These are phyloP conservation scores for Eucalyptus leucophloia DNA, from an alignment of 345 rosid genomes.

Conservation along the genomic window DNA sequence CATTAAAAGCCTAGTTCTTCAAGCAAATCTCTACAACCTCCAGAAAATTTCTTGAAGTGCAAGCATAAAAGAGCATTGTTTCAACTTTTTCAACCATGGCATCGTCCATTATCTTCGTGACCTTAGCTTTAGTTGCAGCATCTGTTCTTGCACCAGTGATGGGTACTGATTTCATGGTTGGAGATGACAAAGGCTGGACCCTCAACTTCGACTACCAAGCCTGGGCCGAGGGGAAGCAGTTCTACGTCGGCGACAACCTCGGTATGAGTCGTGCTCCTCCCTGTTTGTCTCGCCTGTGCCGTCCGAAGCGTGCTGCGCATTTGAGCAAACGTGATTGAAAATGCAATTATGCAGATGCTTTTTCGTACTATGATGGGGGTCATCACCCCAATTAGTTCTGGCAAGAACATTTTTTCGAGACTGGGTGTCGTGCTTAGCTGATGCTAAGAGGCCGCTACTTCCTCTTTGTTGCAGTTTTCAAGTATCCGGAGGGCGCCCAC, in stretches of 20 bases:
- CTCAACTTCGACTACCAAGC: slow-evolving; percentile 10
- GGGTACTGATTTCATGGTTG: slow-evolving; percentile 13
- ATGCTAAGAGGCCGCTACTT: background rate
- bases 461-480: background rate
- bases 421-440: background rate
- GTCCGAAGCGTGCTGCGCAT: background rate
- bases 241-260: slow-evolving; percentile 11
- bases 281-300: background rate
- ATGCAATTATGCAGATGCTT: background rate
- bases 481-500: background rate
- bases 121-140: background rate
- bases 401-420: background rate
- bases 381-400: background rate
- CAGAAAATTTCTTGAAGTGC: background rate
- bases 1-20: background rate
- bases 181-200: slow-evolving; percentile 31
- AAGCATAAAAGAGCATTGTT: background rate
- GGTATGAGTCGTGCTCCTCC: background rate
- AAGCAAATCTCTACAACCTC: background rate
- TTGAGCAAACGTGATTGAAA: background rate
- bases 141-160: background rate
- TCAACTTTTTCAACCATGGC: background rate
- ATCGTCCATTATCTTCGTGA: background rate
- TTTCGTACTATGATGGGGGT: background rate
- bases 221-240: slow-evolving; percentile 4